These are phyloP conservation scores for Pleoardoris graminearum DNA, from an alignment of 2,329 filamentous ascomycete species.

Conservation along the genomic window DNA sequence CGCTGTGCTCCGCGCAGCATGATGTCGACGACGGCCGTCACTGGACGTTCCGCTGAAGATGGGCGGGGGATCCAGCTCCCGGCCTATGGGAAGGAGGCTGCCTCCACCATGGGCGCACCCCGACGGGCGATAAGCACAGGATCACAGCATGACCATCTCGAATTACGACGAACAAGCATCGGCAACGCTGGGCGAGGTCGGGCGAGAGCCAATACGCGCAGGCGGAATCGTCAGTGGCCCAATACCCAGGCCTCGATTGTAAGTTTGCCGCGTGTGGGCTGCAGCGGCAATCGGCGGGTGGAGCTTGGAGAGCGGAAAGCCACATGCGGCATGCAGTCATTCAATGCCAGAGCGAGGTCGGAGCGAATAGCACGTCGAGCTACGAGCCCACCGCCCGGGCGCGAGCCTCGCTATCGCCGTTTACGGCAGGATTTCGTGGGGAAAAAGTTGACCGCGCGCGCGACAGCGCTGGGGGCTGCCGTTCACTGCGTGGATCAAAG, in stretches of 20 bases:
- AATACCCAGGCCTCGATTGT: conserved; percentile 5
- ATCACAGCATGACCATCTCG: conserved; percentile 31
- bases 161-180: conserved; percentile 40
- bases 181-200: conserved; percentile 18
- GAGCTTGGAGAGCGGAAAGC: conserved; percentile 35
- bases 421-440: conserved; percentile 44
- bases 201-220: conserved; percentile 33
- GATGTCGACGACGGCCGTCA: conserved; percentile 25
- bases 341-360: conserved; percentile 35
- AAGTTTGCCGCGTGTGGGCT: conserved; percentile 35
- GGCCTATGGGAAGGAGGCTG: conserved; percentile 25
- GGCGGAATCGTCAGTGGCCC: conserved; percentile 16
- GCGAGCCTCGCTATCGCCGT: conserved; percentile 20
- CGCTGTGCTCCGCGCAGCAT: conserved; percentile 14
- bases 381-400: conserved; percentile 29
- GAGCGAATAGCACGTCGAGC: conserved; percentile 30
- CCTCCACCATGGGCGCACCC: conserved; percentile 26
- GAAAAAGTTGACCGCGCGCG: conserved; percentile 35
- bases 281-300: conserved; percentile 36
- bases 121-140: conserved; percentile 33
- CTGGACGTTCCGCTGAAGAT: conserved; percentile 25
- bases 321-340: conserved; percentile 32
- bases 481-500: conserved; percentile 25
- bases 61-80: conserved; percentile 30
- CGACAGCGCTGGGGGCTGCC: conserved; percentile 30